Conservation (phyloP, 2,329 filamentous ascomycete genomes). For the Hymenotorrendiella dingleyae region DNA sequence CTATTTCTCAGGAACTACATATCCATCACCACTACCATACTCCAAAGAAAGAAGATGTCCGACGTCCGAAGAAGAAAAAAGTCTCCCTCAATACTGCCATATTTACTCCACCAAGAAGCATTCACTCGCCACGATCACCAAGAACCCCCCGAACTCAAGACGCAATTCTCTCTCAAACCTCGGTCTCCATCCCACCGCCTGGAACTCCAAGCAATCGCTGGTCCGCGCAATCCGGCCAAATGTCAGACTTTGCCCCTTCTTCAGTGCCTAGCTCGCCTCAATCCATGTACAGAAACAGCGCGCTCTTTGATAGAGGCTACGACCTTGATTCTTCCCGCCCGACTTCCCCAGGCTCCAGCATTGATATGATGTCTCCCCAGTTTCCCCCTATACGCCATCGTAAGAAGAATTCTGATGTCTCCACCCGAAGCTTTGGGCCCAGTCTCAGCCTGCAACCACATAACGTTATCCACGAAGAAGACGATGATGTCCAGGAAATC, state of each 20-base stretch:
- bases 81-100: constrained; percentile 55
- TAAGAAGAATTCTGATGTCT: constrained; percentile 52
- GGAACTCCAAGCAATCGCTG: constrained; percentile 50
- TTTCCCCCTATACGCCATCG: constrained; percentile 48
- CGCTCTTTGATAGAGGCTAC: constrained; percentile 70
- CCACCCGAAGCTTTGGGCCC: constrained; percentile 40
- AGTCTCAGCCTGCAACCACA: constrained; percentile 31
- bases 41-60: constrained; percentile 52
- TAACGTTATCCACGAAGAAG: constrained; percentile 31
- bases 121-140: constrained; percentile 24
- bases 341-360: constrained; percentile 74
- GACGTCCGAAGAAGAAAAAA: constrained; percentile 67
- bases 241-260: constrained; percentile 60
- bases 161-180: constrained; percentile 36
- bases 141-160: constrained; percentile 36
- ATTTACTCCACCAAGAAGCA: constrained; percentile 48
- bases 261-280: constrained; percentile 78
- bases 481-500: constrained; percentile 27
- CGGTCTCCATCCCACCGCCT: constrained; percentile 47
- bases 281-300: constrained; percentile 64
- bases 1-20: constrained; percentile 69
- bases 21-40: constrained; percentile 94
- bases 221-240: constrained; percentile 55
- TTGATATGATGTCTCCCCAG: constrained; percentile 59
- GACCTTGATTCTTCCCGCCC: constrained; percentile 64